These are phyloP conservation scores for Venturia effusa DNA, from an alignment of 2,329 filamentous ascomycete genomes.

Conservation along the genomic window DNA sequence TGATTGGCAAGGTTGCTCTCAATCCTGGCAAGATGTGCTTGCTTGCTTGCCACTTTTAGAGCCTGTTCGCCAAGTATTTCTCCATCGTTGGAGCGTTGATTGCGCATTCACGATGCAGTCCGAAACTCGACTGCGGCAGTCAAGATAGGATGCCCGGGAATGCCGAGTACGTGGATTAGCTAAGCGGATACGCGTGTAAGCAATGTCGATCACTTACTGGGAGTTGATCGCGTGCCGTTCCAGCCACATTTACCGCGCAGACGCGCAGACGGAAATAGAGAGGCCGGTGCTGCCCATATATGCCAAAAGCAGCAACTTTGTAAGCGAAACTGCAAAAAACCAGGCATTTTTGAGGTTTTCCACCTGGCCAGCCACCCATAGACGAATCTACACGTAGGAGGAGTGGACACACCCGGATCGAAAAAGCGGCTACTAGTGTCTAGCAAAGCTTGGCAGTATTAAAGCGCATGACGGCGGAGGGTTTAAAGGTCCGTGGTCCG, in stretches of 20 bases:
- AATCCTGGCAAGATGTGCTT: no score
- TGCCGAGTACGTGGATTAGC: neutral
- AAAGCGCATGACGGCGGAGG: neutral
- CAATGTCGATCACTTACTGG: neutral
- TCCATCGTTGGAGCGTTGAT: no score
- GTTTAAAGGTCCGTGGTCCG: neutral
- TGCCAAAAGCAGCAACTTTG: neutral
- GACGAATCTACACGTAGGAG: slow-evolving; percentile 6
- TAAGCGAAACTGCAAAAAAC: neutral
- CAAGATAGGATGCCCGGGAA: neutral
- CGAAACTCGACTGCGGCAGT: no score
- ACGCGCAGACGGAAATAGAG: neutral
- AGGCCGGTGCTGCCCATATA: neutral
- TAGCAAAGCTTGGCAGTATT: neutral
- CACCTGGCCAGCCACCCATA: neutral
- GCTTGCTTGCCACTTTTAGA: no score
- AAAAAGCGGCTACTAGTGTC: neutral
- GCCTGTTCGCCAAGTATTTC: no score
- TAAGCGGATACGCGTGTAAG: neutral
- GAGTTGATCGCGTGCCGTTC: neutral
- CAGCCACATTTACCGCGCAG: neutral
- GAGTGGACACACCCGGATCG: neutral
- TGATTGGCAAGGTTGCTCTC: neutral
- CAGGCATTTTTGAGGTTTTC: neutral
- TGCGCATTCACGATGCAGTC: no score